A percentile compares a stretch with the other conserved stretches of the same genome.
phyloP scores from a whole-genome alignment of 257 asterid genomes.

The Petunia axillaris region DNA sequence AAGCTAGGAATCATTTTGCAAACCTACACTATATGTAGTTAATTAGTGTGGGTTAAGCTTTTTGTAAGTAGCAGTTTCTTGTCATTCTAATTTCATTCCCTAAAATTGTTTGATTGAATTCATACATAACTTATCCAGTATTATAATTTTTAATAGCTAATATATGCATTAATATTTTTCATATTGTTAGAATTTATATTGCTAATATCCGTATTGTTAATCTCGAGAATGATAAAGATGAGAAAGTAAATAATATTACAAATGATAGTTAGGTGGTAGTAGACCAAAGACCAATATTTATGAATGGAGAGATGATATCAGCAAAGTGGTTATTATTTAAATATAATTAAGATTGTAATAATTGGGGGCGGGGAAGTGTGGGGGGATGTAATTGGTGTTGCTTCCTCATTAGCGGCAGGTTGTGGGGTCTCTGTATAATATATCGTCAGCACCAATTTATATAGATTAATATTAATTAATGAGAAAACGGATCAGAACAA shows the following conservation, averaged over 20 bases:
- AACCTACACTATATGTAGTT: too few relatives aligned
- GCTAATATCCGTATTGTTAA: too few relatives aligned
- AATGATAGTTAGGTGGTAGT: not conserved
- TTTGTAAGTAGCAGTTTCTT: too few relatives aligned
- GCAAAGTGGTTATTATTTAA: not conserved
- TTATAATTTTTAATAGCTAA: too few relatives aligned
- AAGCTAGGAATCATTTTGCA: too few relatives aligned
- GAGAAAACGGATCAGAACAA: not conserved
- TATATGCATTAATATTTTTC: too few relatives aligned
- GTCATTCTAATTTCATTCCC: too few relatives aligned
- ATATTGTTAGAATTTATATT: too few relatives aligned
- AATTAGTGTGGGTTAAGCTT: too few relatives aligned
- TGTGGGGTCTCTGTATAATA: not conserved
- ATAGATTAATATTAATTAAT: not conserved
- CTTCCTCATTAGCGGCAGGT: slow-evolving; percentile 23
- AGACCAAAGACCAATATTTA: not conserved
- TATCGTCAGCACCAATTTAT: slow-evolving; percentile 4
- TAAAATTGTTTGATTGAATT: too few relatives aligned
- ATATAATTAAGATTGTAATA: not conserved
- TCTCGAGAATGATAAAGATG: not conserved
- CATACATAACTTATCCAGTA: too few relatives aligned
- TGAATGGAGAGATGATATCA: not conserved
- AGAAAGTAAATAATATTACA: not conserved
- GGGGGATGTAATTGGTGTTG: not conserved
- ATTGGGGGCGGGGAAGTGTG: not conserved